Evolutionary conservation across 2,329 filamentous ascomycete genomes (phyloP), one percentile per base, ranked within the genome.

Genomic region (Phialocephala sp.): DNA sequence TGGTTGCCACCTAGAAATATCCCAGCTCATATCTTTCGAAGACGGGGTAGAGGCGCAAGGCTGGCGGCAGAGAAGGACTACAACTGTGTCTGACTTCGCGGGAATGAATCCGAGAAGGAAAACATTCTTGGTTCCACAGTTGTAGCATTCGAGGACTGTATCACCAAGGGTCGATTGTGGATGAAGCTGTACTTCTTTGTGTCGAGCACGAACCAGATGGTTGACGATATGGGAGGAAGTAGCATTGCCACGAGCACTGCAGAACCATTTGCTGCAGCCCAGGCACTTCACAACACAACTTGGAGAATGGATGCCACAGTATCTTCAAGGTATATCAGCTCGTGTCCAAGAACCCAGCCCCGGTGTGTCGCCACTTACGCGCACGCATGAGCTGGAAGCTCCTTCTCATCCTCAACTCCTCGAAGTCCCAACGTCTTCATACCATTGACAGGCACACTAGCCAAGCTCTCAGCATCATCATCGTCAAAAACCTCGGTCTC

Each of bases 21-120:
- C 95, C 95, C 95, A 99, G 78, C 95, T 99, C 94, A 99, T 98
- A 75, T 99, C 95, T 80, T 99, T 99, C 71, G 93, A 94, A 39
- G 95, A 98, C 1, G 94, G 91, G 81, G 92, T 94, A 35, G 95
- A 91, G 39, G 94, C 95, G 79, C 95, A 99, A 56, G 95, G 95
- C 79, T 98, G 95, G 67, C 95, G 93, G 78, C 95, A 99, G 43
- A 99, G 86, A 54, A 99, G 87, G 27, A 99, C 95, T 8, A 99
- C 96, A 35, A 99, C 95, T 0, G 95, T 97, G 76, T 99, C 96
- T 12, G 95, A 98, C 78, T 99, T 99, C 64, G 95, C 95, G 11
- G 95, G 96, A 72, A 99, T 99, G 78, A 99, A 99, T 8, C 95
- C 95, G 35, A 99, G 89, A 41, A 98, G 84, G 73, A 99, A 99